phyloP scores from a whole-genome alignment of 176 grass and related monocot genomes.

The Lolium rigidum region DNA sequence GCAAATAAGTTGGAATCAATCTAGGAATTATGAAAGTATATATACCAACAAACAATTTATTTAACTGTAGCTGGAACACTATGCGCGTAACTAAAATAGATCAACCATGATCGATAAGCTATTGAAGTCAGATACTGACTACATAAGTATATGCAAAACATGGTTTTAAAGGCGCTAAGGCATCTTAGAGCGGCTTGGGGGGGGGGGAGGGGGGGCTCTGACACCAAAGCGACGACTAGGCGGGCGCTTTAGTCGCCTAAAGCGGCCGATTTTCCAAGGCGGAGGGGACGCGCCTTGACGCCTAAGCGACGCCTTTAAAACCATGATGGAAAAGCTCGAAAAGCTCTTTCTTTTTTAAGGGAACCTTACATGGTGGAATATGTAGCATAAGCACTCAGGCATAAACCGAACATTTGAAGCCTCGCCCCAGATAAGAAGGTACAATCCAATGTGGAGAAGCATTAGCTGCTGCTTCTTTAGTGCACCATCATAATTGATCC shows the following conservation, averaged over 20 bases:
- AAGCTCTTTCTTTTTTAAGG: background rate
- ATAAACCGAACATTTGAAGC: constrained; percentile 84
- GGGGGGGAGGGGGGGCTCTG: too few species aligned
- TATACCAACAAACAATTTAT: constrained; percentile 18
- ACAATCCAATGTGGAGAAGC: constrained; percentile 78
- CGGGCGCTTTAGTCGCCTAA: too few species aligned
- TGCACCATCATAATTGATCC: constrained; percentile 21
- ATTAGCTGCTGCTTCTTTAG: constrained; percentile 53
- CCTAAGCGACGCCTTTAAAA: too few species aligned
- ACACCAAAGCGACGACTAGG: too few species aligned
- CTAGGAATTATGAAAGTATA: background rate
- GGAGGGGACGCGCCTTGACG: too few species aligned
- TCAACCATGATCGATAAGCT: constrained; percentile 20
- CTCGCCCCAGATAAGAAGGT: constrained; percentile 87
- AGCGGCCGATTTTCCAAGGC: too few species aligned
- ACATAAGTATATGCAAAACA: constrained; percentile 17
- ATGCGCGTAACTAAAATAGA: constrained; percentile 13
- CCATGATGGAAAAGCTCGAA: background rate
- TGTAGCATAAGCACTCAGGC: constrained; percentile 84
- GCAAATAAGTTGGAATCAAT: constrained; percentile 13
- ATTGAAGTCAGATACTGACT: constrained; percentile 10
- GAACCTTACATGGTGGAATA: constrained; percentile 72
- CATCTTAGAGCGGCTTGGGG: too few species aligned
- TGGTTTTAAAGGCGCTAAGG: too few species aligned
- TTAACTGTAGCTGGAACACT: constrained; percentile 4